Evolutionary conservation across 1,139 yeast species (phyloP), one percentile per base, ranked within the genome.

Genomic region (Kurtzmaniella quercitrusa): DNA sequence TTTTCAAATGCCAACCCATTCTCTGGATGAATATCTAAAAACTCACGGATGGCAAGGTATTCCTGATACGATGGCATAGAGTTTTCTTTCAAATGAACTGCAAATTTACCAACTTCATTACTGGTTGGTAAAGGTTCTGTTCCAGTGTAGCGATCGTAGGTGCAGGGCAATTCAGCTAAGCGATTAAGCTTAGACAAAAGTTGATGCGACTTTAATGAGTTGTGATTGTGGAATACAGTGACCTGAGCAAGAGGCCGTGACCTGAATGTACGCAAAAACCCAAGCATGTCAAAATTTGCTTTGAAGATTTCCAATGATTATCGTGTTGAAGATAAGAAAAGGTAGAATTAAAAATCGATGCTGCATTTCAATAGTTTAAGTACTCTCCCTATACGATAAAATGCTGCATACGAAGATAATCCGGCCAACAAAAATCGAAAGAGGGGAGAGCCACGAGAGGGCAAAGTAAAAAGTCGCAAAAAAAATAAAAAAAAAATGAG

Each of bases 1-100:
- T 49, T 53, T 38, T 60, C 56, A 42, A 70, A 62, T 33, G 65
- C 61, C 16, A 54, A 50, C 33, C 60, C 56, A 50, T 71, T 72
- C 49, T 67, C 71, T n/a, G 78, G 77, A 48, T 72, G 78, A 26
- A 71, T 66, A 42, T 67, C 63, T 42, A 69, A 56, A 49, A 72
- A 70, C 42, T 65, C 58, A 43, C 61, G 56, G 30, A 71, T 66
- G 45, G 60, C 63, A 33, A 56, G 52, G 52, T 66, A 71, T 44
- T 71, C 72, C 12, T 52, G 47, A 43, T 59, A 57, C 38, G 62
- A 50, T 18, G 67, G 61, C 28, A 52, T 49, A 44, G 56, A 52
- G 45, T 62, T 56, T 21, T 53, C 45, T 47, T 59, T 56, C 40
- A 59, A 48, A 39, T 62, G 60, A 43, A 66, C 47, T 18, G 45